Base-by-base conservation (phyloP, 2,329 filamentous ascomycete species). In the Aspergillus sp. region DNA sequence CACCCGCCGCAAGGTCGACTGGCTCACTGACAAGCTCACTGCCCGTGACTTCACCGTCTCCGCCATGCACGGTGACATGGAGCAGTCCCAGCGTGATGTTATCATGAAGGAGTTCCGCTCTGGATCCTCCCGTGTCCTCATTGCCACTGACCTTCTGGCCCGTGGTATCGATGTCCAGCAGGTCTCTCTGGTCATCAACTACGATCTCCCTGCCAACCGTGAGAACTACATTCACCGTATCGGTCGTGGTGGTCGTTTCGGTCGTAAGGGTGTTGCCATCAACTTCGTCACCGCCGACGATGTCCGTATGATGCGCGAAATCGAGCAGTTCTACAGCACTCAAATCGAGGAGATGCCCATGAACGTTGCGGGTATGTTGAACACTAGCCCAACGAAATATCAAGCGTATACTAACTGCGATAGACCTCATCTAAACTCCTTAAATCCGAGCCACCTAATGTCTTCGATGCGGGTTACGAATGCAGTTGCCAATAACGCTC, bases 61-160 rank as follows among this genome's bases (percentile, higher is more conserved):
- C 45, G 93, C 94, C 83, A 98, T 99, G 95, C 95, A 99, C 87
- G 95, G 95, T 80, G 95, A 99, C 79, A 99, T 99, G 95, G 93
- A 97, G 82, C 93, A 97, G 85, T 84, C 83, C 76, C 93, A 98
- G 87, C 93, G 95, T 88, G 95, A 98, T 82, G 87, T 96, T 78
- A 99, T 99, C 82, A 99, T 99, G 95, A 97, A 99, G 89, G 95
- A 99, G 86, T 99, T 99, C 91, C 93, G 95, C 76, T 97, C 93
- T 71, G 95, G 95, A 71, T 97, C 93, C 79, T 97, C 93, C 69
- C 93, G 95, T 90, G 95, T 99, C 72, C 87, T 99, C 77, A 99
- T 99, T 77, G 93, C 95, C 81, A 99, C 95, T 69, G 95, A 99
- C 79, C 88, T 99, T 68, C 87, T 97, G 80, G 95, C 95, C 79